A percentile compares a stretch with the other conserved stretches of the same genome.
phyloP scores from a whole-genome alignment of 805 yeast species.

The Wickerhamomyces strasburgensis region DNA sequence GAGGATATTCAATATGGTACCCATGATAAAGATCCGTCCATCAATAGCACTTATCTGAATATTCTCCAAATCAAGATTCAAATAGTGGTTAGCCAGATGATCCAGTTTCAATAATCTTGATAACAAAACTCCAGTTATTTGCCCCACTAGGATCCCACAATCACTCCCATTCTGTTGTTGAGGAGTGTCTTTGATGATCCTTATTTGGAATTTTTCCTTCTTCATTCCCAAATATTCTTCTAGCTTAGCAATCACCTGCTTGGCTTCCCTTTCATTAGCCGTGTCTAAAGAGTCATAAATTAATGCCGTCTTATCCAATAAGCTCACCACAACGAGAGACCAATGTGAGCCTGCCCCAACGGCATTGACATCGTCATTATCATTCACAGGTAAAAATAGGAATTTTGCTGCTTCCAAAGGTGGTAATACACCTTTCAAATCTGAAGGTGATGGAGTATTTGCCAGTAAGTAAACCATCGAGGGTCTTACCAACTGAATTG shows the following conservation, averaged over 20 bases:
- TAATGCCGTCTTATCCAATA: constrained; percentile 42
- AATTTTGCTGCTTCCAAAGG: constrained; percentile 38
- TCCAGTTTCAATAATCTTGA: constrained; percentile 29
- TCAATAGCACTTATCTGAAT: constrained; percentile 43
- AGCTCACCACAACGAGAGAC: constrained; percentile 55
- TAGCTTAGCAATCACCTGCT: constrained; percentile 19
- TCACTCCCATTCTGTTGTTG: constrained; percentile 65
- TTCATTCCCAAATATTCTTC: constrained; percentile 16
- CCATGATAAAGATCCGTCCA: constrained; percentile 41
- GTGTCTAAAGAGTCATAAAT: constrained; percentile 51
- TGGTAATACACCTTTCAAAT: constrained; percentile 42
- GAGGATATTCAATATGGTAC: constrained; percentile 28
- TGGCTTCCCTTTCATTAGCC: constrained; percentile 23
- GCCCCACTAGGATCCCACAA: constrained; percentile 44
- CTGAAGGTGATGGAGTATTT: constrained; percentile 43
- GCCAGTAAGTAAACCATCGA: constrained; percentile 59
- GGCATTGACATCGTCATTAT: constrained; percentile 51
- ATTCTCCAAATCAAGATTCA: constrained; percentile 35
- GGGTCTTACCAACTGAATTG: constrained; percentile 47
- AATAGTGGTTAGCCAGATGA: constrained; percentile 22
- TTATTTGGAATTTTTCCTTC: constrained; percentile 17
- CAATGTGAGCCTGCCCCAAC: constrained; percentile 74
- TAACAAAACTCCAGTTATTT: constrained; percentile 32
- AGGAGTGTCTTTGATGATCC: constrained; percentile 32
- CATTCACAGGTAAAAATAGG: constrained; percentile 66